Conservation (phyloP, 108 stramenopile species). For the Cyclotella cryptica region DNA sequence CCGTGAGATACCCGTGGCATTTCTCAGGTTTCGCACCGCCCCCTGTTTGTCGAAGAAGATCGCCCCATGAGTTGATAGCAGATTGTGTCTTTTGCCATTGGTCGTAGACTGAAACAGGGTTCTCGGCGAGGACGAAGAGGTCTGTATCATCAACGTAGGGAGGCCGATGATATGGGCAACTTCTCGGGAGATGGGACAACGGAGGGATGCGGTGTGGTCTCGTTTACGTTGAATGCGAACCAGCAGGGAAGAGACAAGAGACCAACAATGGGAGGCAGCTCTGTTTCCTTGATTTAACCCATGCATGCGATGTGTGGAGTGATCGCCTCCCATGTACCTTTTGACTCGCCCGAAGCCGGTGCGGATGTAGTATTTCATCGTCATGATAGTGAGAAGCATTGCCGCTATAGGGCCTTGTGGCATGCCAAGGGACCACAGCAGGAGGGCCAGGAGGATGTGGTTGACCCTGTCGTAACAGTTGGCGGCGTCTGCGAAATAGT, state of each 20-base stretch:
- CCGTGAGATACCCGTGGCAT: not conserved
- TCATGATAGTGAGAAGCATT: constrained; percentile 21
- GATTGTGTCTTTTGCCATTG: not conserved
- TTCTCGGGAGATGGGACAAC: not conserved
- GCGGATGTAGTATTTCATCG: constrained; percentile 32
- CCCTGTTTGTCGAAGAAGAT: not conserved
- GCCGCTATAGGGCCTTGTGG: not conserved
- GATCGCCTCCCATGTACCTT: not conserved
- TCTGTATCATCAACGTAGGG: constrained; percentile 26
- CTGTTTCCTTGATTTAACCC: constrained; percentile 42
- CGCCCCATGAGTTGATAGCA: not conserved
- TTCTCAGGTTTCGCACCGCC: not conserved
- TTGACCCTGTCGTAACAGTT: constrained; percentile 35
- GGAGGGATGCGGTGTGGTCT: constrained; percentile 16
- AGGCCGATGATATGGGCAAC: not conserved
- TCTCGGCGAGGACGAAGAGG: no score
- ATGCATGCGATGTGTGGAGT: not conserved
- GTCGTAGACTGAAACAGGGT: no score
- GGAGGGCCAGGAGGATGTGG: constrained; percentile 13
- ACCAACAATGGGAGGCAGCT: constrained; percentile 28
- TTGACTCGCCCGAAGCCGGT: constrained; percentile 40
- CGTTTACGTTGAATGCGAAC: constrained; percentile 1
- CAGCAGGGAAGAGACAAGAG: not conserved
- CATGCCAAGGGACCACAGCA: constrained; percentile 7
- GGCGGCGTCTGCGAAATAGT: constrained; percentile 14